phyloP scores from a whole-genome alignment of 768 basidiomycete genomes.

The Phylloporus sp. region DNA sequence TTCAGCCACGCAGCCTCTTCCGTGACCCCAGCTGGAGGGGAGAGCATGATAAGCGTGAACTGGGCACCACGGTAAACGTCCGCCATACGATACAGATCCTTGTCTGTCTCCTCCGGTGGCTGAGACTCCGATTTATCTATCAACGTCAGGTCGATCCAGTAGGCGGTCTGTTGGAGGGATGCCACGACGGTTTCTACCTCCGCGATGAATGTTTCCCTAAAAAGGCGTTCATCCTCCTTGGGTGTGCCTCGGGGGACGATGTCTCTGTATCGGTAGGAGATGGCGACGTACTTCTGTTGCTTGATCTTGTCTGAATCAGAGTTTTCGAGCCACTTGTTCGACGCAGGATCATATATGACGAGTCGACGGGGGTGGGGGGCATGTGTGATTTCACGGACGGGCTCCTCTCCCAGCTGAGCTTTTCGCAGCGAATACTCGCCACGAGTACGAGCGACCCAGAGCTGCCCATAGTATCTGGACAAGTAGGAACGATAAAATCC shows the following conservation, averaged over 20 bases:
- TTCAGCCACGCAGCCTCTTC: conserved; percentile 9
- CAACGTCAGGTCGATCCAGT: conserved; percentile 20
- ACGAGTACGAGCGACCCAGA: conserved; percentile 22
- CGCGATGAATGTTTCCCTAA: neutral
- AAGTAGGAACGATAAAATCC: conserved; percentile 16
- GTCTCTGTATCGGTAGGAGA: conserved; percentile 18
- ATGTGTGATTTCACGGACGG: conserved; percentile 8
- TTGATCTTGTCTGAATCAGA: conserved; percentile 1
- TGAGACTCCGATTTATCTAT: neutral
- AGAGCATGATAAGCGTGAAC: conserved; percentile 24
- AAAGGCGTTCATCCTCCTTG: neutral
- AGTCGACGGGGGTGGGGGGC: conserved; percentile 15
- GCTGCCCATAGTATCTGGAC: conserved; percentile 18
- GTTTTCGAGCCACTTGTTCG: no score
- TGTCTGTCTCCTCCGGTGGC: conserved; percentile 2
- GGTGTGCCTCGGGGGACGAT: neutral
- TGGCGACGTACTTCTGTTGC: conserved; percentile 13
- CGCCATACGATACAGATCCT: conserved; percentile 23
- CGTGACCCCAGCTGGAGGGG: neutral
- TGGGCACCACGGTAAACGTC: conserved; percentile 19
- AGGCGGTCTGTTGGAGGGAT: conserved; percentile 13
- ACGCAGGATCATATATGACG: conserved; percentile 5
- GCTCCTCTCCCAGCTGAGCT: conserved; percentile 1
- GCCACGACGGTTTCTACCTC: neutral
- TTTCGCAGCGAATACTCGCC: conserved; percentile 18